Percentiles rank a stretch among this genome's conserved stretches.
Conservation (phyloP, 768 basidiomycete species). For the Lactarius sp. region DNA sequence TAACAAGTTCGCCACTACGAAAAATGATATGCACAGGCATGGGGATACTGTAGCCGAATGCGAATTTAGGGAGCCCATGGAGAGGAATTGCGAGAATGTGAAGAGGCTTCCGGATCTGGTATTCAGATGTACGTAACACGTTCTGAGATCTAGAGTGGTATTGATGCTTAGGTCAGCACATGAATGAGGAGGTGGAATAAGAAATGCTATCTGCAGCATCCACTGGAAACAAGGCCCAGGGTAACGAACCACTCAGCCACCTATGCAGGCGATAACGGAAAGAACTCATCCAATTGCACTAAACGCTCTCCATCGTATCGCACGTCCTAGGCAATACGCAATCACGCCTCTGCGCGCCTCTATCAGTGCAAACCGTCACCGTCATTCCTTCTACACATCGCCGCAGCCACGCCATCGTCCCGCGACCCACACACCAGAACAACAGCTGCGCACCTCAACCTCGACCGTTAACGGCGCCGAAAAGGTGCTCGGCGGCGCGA, state of each 20-base stretch:
- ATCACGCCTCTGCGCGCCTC: not conserved
- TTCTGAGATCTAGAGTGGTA: conserved; percentile 76
- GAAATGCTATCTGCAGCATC: conserved; percentile 67
- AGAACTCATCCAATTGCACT: not conserved
- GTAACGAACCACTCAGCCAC: conserved; percentile 54
- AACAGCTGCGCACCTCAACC: conserved; percentile 14
- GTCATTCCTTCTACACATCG: not conserved
- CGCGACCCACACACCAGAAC: not conserved
- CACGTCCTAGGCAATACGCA: not conserved
- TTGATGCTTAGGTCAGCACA: conserved; percentile 34
- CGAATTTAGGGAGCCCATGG: conserved; percentile 59
- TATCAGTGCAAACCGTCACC: not conserved
- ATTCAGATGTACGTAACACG: conserved; percentile 59
- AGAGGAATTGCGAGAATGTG: conserved; percentile 86
- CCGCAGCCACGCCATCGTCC: not conserved
- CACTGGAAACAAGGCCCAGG: conserved; percentile 76
- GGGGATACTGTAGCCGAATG: conserved; percentile 81
- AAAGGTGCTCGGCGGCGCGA: conserved; percentile 60
- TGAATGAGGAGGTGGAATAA: not conserved
- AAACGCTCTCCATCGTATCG: not conserved
- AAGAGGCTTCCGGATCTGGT: conserved; percentile 80
- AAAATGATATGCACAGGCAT: conserved; percentile 95
- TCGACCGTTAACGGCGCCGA: conserved; percentile 63
- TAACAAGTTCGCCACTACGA: conserved; percentile 78
- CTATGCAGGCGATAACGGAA: no score